These are phyloP conservation scores for Suillus plorans DNA, from an alignment of 768 basidiomycete genomes.

Conservation along the genomic window DNA sequence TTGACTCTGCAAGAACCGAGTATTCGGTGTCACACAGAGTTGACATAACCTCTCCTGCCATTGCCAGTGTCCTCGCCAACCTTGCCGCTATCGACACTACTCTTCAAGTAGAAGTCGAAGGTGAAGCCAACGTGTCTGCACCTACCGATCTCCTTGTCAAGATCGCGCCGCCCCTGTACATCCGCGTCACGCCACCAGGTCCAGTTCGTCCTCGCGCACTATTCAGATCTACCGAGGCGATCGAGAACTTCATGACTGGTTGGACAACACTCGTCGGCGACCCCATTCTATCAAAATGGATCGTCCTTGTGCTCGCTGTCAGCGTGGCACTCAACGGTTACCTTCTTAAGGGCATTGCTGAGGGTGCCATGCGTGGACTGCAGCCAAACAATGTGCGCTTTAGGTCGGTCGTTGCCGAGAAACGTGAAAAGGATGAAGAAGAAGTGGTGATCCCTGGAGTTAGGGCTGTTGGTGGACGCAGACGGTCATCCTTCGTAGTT, in stretches of 20 bases:
- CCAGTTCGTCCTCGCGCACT: constrained; percentile 30
- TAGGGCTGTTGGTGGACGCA: constrained; percentile 13
- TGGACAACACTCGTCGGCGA: constrained; percentile 95
- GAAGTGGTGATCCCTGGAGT: constrained; percentile 19
- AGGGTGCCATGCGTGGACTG: constrained; percentile 40
- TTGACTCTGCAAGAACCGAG: constrained; percentile 14
- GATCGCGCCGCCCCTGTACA: constrained; percentile 57
- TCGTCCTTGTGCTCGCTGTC: constrained; percentile 82
- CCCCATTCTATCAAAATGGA: constrained; percentile 93
- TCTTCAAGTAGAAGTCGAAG: constrained; percentile 3
- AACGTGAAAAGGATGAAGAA: constrained; percentile 22
- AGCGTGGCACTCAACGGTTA: constrained; percentile 92
- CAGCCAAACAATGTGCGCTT: constrained; percentile 32
- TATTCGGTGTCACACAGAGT: constrained; percentile 47
- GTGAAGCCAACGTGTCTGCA: constrained; percentile 9
- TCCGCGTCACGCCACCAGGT: constrained; percentile 44
- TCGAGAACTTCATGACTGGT: constrained; percentile 85
- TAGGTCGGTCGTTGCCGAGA: constrained; percentile 21
- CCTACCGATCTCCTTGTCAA: constrained; percentile 54
- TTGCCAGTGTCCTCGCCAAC: constrained; percentile 57
- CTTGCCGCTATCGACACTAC: constrained; percentile 42
- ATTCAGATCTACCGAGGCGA: constrained; percentile 46
- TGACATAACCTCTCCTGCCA: constrained; percentile 63
- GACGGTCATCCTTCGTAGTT: constrained; percentile 24
- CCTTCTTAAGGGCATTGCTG: constrained; percentile 82